Percentiles rank a stretch among this genome's conserved stretches.
Conservation (phyloP, 2,329 filamentous ascomycete genomes). For the Colletotrichum sp. region DNA sequence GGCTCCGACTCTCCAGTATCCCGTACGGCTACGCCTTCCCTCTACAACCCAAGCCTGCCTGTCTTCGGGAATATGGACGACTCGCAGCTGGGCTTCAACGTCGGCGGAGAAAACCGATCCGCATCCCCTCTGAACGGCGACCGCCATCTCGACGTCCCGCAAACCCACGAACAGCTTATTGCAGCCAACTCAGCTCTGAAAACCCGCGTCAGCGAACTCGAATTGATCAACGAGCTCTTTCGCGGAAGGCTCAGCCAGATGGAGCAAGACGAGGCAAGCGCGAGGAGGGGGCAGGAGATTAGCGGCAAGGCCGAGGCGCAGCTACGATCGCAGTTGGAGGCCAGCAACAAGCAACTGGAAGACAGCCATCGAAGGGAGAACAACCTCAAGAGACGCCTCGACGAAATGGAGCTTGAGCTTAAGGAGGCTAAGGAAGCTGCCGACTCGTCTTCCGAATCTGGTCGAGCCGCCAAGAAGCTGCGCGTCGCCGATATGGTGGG, state of each 20-base stretch:
- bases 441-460: slow-evolving; percentile 8
- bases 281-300: slow-evolving; percentile 65
- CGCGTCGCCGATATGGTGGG: slow-evolving; percentile 4
- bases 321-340: slow-evolving; percentile 61
- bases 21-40: slow-evolving; percentile 77
- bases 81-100: slow-evolving; percentile 63
- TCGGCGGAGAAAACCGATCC: slow-evolving; percentile 57
- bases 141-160: slow-evolving; percentile 72
- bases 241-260: slow-evolving; percentile 78
- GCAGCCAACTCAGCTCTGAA: slow-evolving; percentile 87
- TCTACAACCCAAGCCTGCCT: slow-evolving; percentile 77
- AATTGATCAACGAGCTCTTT: slow-evolving; percentile 90
- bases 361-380: slow-evolving; percentile 81
- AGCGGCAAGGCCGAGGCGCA: slow-evolving; percentile 60
- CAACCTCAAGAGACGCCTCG: slow-evolving; percentile 80
- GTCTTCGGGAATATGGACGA: slow-evolving; percentile 81
- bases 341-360: slow-evolving; percentile 64
- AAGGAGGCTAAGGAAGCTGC: slow-evolving; percentile 31
- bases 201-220: slow-evolving; percentile 92
- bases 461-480: slow-evolving; percentile 18
- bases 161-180: slow-evolving; percentile 80
- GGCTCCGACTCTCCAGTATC: slow-evolving; percentile 80
- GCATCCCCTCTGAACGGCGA: slow-evolving; percentile 59
- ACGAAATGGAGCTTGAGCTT: slow-evolving; percentile 73
- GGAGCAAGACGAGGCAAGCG: slow-evolving; percentile 76